Percentiles rank a stretch among this genome's conserved stretches.
Evolutionary conservation across 225 moss, liverwort and hornwort species (phyloP).

Genomic region (Sphagnum contortum): DNA sequence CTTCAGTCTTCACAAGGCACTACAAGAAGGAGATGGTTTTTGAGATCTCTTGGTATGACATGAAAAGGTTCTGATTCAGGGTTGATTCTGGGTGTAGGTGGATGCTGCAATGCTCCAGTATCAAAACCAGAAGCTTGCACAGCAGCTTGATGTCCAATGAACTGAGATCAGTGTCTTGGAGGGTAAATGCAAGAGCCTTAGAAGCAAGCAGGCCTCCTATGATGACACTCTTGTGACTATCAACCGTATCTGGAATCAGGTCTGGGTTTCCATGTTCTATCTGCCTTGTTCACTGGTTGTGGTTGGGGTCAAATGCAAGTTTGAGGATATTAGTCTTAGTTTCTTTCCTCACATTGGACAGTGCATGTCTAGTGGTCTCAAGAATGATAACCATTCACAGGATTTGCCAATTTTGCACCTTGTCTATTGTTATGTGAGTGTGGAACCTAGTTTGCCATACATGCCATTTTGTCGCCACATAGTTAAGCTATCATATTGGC

Average conservation of each 20-base stretch:
- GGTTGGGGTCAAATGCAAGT: no score
- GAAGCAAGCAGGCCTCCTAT: constrained; percentile 75
- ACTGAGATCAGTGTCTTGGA: constrained; percentile 76
- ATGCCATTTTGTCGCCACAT: no score
- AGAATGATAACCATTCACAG: no score
- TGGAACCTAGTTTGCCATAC: no score
- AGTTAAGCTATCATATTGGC: no score
- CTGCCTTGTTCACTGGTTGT: no score
- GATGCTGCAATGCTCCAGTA: constrained; percentile 85
- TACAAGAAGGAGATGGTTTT: not conserved
- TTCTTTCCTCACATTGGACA: no score
- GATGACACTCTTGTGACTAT: constrained; percentile 82
- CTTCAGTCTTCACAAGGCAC: not conserved
- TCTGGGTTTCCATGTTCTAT: constrained; percentile 6
- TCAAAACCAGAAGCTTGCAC: constrained; percentile 85
- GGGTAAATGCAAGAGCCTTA: constrained; percentile 61
- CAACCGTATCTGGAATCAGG: constrained; percentile 83
- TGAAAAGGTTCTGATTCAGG: not conserved
- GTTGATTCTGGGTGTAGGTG: constrained; percentile 40
- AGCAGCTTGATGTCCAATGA: constrained; percentile 88
- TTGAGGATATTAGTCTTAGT: no score
- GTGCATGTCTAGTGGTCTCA: no score
- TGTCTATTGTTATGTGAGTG: no score
- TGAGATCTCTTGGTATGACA: no score
- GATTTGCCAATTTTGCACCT: no score